Base-by-base conservation (phyloP, 2,329 filamentous ascomycete genomes). In the Hypoxylon sp. region DNA sequence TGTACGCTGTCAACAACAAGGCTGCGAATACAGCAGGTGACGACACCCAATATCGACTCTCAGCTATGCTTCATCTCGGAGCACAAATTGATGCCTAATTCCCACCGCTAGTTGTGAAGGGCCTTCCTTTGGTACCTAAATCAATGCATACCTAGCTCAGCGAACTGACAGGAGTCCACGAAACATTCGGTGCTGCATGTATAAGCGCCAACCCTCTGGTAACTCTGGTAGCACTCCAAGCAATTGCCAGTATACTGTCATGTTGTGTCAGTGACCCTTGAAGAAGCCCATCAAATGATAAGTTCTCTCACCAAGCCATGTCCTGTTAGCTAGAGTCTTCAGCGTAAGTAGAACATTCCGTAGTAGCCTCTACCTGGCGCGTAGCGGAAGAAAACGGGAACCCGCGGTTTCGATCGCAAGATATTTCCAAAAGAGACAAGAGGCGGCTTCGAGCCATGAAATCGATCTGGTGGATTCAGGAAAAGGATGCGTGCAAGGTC, bases 21-120 rank as follows among this genome's bases (percentile, higher is more conserved):
- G 32, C 49, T 18, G 18, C 30, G 12, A 24, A 24, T 36, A 49
- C 28, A 20, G 14, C 22, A 50, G 4, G 38, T 18, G 14, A 40
- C 30, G 18, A 45, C 26, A 42, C 53, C 33, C 8, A 40, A 40
- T 40, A 50, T 51, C 50, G 28, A 56, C 45, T 20, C 45, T 28
- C 50, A 45, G 44, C 9, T 52, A 51, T 40, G 26, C 55, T 59
- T 57, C 44, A 36, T 14, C 28, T 33, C n/a, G 33, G 14, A 53
- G 40, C 33, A 52, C 36, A 22, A 56, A 45, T 62, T 63, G 64
- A 55, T 62, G 50, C 64, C 61, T 48, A 49, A 65, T 52, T 12
- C 45, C 36, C 49, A 64, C 49, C 24, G 18, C 42, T 14, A 44
- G 46, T 36, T 18, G 48, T 42, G 24, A 53, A 22, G 16, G n/a